A percentile compares a stretch with the other conserved stretches of the same genome.
Conservation (phyloP, 495 filamentous ascomycete species). For the Penicillium argentinense region DNA sequence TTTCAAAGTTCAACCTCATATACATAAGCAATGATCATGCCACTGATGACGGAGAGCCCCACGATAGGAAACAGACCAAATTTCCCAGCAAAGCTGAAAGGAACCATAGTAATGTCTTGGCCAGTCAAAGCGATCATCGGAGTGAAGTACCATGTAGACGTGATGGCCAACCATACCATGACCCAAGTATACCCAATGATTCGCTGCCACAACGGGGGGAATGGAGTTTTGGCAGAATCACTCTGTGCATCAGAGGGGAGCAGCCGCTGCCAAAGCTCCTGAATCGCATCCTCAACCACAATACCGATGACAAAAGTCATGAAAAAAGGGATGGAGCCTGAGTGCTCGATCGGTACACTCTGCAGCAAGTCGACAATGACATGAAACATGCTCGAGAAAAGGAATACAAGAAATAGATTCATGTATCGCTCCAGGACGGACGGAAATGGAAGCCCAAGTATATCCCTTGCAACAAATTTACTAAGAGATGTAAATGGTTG, state of each 20-base stretch:
- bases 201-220: slow-evolving; percentile 1
- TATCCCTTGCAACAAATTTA: slow-evolving; percentile 26
- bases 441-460: slow-evolving; percentile 22
- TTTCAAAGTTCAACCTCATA: slow-evolving; percentile 4
- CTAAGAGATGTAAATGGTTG: slow-evolving; percentile 26
- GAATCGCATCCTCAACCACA: slow-evolving; percentile 9
- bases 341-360: slow-evolving; percentile 15
- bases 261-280: background rate
- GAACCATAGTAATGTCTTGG: slow-evolving; percentile 11
- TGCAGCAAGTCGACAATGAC: slow-evolving; percentile 17
- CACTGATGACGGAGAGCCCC: background rate
- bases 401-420: slow-evolving; percentile 33
- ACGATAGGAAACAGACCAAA: background rate
- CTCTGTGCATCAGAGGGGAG: background rate
- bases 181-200: slow-evolving; percentile 8
- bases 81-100: slow-evolving; percentile 1
- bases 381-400: slow-evolving; percentile 33
- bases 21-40: background rate
- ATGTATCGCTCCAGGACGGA: slow-evolving; percentile 30
- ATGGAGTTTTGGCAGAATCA: background rate
- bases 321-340: slow-evolving; percentile 15
- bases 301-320: slow-evolving; percentile 6
- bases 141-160: slow-evolving; percentile 18
- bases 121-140: slow-evolving; percentile 15
- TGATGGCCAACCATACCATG: slow-evolving; percentile 12